Evolutionary conservation across 352 stramenopile species (phyloP).

Genomic region (Phytophthora vignae): DNA sequence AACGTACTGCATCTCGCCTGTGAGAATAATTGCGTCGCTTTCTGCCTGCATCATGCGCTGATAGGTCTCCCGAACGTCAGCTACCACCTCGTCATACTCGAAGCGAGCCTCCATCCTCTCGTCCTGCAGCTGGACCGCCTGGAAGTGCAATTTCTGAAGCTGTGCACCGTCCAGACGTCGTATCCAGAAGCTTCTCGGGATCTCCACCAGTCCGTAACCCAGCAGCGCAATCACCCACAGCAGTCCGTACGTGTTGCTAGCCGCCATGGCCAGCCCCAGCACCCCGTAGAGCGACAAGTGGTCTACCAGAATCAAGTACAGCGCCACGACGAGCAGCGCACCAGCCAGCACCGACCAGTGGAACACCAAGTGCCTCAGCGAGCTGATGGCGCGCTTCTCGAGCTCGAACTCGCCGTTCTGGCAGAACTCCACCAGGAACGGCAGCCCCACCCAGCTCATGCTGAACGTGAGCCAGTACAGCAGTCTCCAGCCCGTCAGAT

Average conservation of each 20-base stretch:
- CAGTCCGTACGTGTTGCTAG: slow-evolving; percentile 74
- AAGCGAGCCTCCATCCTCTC: slow-evolving; percentile 75
- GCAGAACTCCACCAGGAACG: slow-evolving; percentile 66
- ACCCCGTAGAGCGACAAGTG: slow-evolving; percentile 63
- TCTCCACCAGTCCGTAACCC: slow-evolving; percentile 68
- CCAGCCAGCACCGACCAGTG: slow-evolving; percentile 65
- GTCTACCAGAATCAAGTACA: slow-evolving; percentile 70
- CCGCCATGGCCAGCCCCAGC: slow-evolving; percentile 63
- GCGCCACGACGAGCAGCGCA: slow-evolving; percentile 28
- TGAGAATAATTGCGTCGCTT: slow-evolving; percentile 68
- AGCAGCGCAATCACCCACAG: slow-evolving; percentile 68
- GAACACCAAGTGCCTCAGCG: slow-evolving; percentile 53
- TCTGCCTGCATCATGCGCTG: slow-evolving; percentile 64
- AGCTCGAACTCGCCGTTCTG: slow-evolving; percentile 72
- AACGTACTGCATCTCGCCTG: slow-evolving; percentile 69
- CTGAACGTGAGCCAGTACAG: slow-evolving; percentile 77
- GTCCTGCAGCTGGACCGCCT: slow-evolving; percentile 64
- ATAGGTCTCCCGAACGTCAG: slow-evolving; percentile 45
- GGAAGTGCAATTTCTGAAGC: slow-evolving; percentile 59
- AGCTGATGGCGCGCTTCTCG: slow-evolving; percentile 43
- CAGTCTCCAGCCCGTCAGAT: slow-evolving; percentile 53
- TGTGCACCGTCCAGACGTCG: slow-evolving; percentile 44
- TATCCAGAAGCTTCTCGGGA: slow-evolving; percentile 62
- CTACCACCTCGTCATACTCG: slow-evolving; percentile 60
- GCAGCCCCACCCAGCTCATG: slow-evolving; percentile 70